Evolutionary conservation across 2,329 filamentous ascomycete genomes (phyloP).

Genomic region (Geosmithia flava): DNA sequence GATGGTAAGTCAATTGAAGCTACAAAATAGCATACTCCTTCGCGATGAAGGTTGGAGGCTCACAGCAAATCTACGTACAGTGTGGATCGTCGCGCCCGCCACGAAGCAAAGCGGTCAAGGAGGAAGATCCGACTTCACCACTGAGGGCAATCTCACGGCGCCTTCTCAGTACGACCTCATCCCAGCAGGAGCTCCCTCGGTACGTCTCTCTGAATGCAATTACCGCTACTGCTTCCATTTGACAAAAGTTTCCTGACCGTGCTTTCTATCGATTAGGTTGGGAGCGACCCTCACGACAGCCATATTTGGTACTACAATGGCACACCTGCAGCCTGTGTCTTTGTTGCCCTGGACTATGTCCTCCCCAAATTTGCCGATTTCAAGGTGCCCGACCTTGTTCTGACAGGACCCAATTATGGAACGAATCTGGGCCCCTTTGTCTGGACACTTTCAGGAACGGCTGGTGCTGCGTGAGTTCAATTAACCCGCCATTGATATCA

Average conservation of each 20-base stretch:
- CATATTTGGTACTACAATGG: constrained; percentile 51
- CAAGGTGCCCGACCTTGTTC: constrained; percentile 36
- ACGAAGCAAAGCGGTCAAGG: constrained; percentile 16
- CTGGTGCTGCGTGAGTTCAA: constrained; percentile 22
- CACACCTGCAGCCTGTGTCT: constrained; percentile 41
- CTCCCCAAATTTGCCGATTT: constrained; percentile 34
- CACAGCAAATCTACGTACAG: constrained; percentile 6
- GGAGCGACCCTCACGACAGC: constrained; percentile 35
- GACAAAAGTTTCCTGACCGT: constrained; percentile 7
- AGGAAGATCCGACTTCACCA: constrained; percentile 13
- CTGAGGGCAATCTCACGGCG: constrained; percentile 12
- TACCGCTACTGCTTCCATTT: background rate
- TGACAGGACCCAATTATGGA: constrained; percentile 44
- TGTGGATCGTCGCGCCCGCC: constrained; percentile 17
- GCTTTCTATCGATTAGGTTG: constrained; percentile 10
- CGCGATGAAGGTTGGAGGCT: constrained; percentile 11
- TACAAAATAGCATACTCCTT: background rate
- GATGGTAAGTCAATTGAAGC: constrained; percentile 8
- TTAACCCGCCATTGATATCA: constrained; percentile 6
- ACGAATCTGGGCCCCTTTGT: constrained; percentile 40
- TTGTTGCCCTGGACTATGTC: constrained; percentile 44
- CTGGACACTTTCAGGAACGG: constrained; percentile 36
- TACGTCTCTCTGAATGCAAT: background rate
- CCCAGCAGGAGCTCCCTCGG: constrained; percentile 13
- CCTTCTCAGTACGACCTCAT: constrained; percentile 14